phyloP scores from a whole-genome alignment of 345 rosid species.

The Pistacia integerrima region DNA sequence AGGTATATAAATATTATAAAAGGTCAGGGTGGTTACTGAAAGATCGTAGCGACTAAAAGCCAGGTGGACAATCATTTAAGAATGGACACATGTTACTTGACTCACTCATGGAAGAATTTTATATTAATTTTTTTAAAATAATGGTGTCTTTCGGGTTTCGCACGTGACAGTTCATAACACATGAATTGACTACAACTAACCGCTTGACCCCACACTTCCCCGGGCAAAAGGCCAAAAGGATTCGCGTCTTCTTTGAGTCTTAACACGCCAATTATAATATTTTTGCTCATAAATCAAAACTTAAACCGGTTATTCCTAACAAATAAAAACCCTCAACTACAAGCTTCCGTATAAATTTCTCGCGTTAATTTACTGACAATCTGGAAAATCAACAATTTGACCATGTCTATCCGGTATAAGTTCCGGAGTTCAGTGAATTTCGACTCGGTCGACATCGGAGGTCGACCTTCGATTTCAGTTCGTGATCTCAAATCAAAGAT shows the following conservation, averaged over 20 bases:
- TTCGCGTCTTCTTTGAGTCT: neutral
- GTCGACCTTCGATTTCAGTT: slow-evolving; percentile 39
- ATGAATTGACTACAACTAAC: neutral
- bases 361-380: neutral
- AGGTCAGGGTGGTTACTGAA: too few relatives aligned
- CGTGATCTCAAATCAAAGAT: slow-evolving; percentile 44
- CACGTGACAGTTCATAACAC: neutral
- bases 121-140: neutral
- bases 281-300: too few relatives aligned
- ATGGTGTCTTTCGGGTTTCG: neutral
- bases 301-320: too few relatives aligned
- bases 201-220: neutral
- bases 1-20: too few relatives aligned
- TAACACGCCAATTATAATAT: too few relatives aligned
- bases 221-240: neutral
- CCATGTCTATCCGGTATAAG: slow-evolving; percentile 44
- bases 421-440: slow-evolving; percentile 41
- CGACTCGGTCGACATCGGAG: slow-evolving; percentile 41
- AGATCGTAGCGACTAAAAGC: too few relatives aligned
- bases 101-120: too few relatives aligned
- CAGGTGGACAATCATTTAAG: too few relatives aligned
- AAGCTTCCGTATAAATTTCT: neutral
- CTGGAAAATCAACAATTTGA: slow-evolving; percentile 13
- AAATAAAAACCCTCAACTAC: neutral
- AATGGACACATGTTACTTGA: too few relatives aligned